Evolutionary conservation across 352 stramenopile genomes (phyloP).

Genomic region (Pythium myriotylum): DNA sequence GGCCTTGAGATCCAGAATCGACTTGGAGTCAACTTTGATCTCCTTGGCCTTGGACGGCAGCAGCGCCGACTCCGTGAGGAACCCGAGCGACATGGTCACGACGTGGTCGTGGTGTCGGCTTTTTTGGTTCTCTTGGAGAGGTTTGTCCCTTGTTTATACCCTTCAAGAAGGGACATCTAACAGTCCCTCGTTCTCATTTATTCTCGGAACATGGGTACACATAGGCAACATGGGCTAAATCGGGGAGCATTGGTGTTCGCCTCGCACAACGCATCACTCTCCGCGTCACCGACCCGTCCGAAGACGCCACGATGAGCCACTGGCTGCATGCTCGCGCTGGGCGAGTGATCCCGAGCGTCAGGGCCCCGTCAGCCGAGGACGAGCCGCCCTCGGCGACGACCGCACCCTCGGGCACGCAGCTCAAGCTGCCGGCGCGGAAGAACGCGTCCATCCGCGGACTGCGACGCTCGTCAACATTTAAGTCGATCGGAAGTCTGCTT

Average conservation of each 20-base stretch:
- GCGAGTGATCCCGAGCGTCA: constrained; percentile 18
- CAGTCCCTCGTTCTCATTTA: not conserved
- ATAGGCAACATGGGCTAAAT: not conserved
- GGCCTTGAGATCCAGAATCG: constrained; percentile 80
- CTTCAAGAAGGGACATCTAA: not conserved
- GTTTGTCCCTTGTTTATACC: constrained; percentile 8
- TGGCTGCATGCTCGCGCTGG: constrained; percentile 11
- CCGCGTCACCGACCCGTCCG: not conserved
- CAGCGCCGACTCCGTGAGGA: constrained; percentile 91
- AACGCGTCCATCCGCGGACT: constrained; percentile 25
- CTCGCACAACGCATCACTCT: too few species aligned
- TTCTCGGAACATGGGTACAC: constrained; percentile 16
- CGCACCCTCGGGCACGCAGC: not conserved
- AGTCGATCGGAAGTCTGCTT: constrained; percentile 32
- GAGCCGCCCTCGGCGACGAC: not conserved
- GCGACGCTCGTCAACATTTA: constrained; percentile 27
- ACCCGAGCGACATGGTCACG: constrained; percentile 89
- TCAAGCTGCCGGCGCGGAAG: constrained; percentile 10
- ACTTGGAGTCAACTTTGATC: constrained; percentile 87
- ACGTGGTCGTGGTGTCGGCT: not conserved
- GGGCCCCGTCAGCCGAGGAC: not conserved
- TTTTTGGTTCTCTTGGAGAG: not conserved
- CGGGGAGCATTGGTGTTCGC: not conserved
- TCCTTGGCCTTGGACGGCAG: constrained; percentile 90
- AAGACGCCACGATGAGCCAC: constrained; percentile 3